These are phyloP conservation scores for Crithidia thermophila DNA, from an alignment of 208 protist species.

Conservation along the genomic window DNA sequence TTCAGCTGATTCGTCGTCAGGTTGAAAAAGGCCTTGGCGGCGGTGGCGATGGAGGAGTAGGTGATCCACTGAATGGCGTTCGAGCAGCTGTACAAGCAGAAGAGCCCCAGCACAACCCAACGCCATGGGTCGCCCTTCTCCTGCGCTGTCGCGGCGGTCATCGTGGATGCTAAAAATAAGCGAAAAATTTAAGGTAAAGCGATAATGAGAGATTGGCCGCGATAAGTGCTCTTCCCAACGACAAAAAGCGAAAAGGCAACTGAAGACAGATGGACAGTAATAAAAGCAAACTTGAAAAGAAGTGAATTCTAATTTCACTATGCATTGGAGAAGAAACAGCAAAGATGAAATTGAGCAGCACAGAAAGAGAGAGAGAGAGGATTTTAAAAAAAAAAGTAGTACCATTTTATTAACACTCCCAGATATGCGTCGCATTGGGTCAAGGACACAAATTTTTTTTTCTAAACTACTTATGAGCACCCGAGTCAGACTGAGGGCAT, in stretches of 20 bases:
- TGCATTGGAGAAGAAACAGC: background rate
- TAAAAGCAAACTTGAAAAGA: no score
- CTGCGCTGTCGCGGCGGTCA: background rate
- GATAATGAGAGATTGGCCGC: background rate
- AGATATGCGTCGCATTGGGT: no score
- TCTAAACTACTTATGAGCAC: no score
- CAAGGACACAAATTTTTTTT: no score
- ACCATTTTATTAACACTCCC: no score
- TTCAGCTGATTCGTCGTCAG: slow-evolving; percentile 69
- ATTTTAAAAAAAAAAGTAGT: background rate
- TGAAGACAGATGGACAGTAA: no score
- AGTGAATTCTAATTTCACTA: no score
- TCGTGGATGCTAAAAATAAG: background rate
- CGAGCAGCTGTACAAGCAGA: slow-evolving; percentile 66
- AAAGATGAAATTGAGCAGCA: background rate
- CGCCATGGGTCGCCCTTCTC: slow-evolving; percentile 50
- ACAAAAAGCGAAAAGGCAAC: background rate
- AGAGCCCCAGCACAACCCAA: slow-evolving; percentile 58
- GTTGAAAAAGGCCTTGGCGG: slow-evolving; percentile 48
- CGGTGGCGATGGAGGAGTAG: slow-evolving; percentile 56
- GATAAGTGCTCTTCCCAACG: background rate
- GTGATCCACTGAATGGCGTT: slow-evolving; percentile 83
- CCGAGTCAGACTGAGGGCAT: no score
- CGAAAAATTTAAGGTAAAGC: background rate
- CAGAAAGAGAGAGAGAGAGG: background rate